Evolutionary conservation across 129 eudicot genomes (phyloP).

Genomic region (Flaveria brownii): DNA sequence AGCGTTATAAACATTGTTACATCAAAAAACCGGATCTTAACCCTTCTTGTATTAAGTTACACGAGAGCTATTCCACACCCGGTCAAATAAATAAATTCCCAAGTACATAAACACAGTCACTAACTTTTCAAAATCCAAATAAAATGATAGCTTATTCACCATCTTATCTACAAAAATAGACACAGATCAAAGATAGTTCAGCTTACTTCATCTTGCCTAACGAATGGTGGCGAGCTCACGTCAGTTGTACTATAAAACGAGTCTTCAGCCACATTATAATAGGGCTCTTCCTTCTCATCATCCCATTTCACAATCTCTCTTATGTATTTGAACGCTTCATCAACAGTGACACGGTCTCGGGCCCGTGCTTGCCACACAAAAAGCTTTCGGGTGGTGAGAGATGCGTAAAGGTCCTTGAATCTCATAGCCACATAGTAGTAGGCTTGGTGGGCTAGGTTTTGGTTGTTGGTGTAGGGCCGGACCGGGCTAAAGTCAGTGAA

Average conservation of each 20-base stretch:
- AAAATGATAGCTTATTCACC: conserved; percentile 40
- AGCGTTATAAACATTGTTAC: conserved; percentile 28
- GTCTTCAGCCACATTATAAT: conserved; percentile 58
- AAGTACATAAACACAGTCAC: conserved; percentile 26
- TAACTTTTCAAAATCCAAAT: conserved; percentile 26
- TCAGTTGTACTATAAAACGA: conserved; percentile 97
- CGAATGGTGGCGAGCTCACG: conserved; percentile 76
- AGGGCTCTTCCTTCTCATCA: conserved; percentile 77
- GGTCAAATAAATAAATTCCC: conserved; percentile 19
- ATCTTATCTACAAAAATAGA: conserved; percentile 39
- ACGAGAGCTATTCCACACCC: background rate
- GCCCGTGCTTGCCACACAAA: conserved; percentile 94
- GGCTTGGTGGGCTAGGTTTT: conserved; percentile 87
- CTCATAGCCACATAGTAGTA: conserved; percentile 91
- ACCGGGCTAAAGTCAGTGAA: conserved; percentile 85
- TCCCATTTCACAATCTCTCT: conserved; percentile 97
- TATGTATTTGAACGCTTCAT: conserved; percentile 86
- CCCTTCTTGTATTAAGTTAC: conserved; percentile 26
- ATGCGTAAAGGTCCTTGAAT: conserved; percentile 83
- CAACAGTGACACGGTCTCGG: conserved; percentile 76
- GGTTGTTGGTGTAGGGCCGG: conserved; percentile 71
- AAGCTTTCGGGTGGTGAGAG: conserved; percentile 70
- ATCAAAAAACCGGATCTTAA: conserved; percentile 31
- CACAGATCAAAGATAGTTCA: conserved; percentile 17
- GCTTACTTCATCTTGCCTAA: conserved; percentile 47